Evolutionary conservation across 495 filamentous ascomycete species (phyloP), one percentile per base, ranked within the genome.

Genomic region (Hypoxylon rickii): DNA sequence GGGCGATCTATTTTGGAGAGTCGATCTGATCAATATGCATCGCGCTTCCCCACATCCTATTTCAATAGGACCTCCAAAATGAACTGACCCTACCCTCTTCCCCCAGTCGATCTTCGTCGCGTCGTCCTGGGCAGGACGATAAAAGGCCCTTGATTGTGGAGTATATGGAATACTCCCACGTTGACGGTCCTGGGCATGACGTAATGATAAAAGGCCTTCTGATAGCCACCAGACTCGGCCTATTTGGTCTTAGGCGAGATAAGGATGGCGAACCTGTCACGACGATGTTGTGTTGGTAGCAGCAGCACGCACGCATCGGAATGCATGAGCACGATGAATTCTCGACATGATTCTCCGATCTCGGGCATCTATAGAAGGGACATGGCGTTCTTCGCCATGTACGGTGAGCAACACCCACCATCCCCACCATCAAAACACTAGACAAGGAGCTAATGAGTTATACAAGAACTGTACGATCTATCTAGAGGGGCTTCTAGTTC

Each of bases 121-220:
- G 22, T 57, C 48, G 59, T 63, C 59, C 59, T 63, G 53, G 59
- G 59, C 48, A 63, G 44, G 59, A 63, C 58, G 58, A 17, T 52
- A 62, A 62, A 62, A 62, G 58, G 52, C 58, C 55, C 15, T n/a
- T 10, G 37, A 47, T 62, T 51, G 58, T 26, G 36, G 58, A 52
- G 29, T 22, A 21, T 26, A 43, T 22, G 18, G 15, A 46, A 2
- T 10, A 26, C 36, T 47, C 47, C 22, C 42, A 48, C 46, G 21
- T 31, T 20, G 33, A 39, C 8, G 21, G 58, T 62, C 58, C 51
- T 52, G n/a, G 58, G 58, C 58, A 56, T 40, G 47, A 56, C 51
- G 21, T 16, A 42, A 51, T 51, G 38, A 34, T 34, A 31, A 61
- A 61, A 61, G 58, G 58, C 58, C 58, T 48, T 34, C 18, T 37